Evolutionary conservation across 306 rosid genomes (phyloP), one percentile per base, ranked within the genome.

Genomic region (Vigna trinervia): DNA sequence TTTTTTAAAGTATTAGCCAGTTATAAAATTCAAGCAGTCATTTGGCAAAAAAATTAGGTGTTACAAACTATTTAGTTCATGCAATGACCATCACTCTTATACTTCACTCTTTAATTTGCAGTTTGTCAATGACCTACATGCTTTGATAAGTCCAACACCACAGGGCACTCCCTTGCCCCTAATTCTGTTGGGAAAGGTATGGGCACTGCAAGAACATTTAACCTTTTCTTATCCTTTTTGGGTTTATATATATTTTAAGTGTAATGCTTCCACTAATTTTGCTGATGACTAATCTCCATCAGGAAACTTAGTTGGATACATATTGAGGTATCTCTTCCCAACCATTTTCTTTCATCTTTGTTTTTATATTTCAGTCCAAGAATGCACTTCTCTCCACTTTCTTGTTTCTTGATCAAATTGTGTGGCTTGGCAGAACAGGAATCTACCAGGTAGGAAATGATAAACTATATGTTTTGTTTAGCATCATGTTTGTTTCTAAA

Each of bases 401-500:
- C 89, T 91, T 94, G 70, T 86, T 92, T 84, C 98, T 92, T 26
- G 98, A 94, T 89, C 98, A 94, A 94, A 79, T 94, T 64, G 98
- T 90, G 75, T 94, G 98, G 98, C 96, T 92, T 47, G 89, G 98
- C 43, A 92, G 96, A 81, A 26, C 96, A 0, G 98, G 97, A 53
- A 90, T 94, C 74, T 77, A 88, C 63, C 78, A 92, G 94, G 96
- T 92, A 82, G 11, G 74, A 28, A 62, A 9, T 15, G 9, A 63
- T 17, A 62, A 23, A 26, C 30, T 68, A 45, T 22, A 13, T 71
- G 14, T 69, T 62, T 64, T 74, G 69, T 58, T 28, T 6, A 22
- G 17, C 58, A 41, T 19, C 75, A 63, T 45, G 64, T 45, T 23
- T 79, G 78, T 22, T 74, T 78, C 43, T 72, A 12, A 76, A 28